Evolutionary conservation across 2,329 filamentous ascomycete species (phyloP).

Genomic region (Aureobasidium melanogenum): DNA sequence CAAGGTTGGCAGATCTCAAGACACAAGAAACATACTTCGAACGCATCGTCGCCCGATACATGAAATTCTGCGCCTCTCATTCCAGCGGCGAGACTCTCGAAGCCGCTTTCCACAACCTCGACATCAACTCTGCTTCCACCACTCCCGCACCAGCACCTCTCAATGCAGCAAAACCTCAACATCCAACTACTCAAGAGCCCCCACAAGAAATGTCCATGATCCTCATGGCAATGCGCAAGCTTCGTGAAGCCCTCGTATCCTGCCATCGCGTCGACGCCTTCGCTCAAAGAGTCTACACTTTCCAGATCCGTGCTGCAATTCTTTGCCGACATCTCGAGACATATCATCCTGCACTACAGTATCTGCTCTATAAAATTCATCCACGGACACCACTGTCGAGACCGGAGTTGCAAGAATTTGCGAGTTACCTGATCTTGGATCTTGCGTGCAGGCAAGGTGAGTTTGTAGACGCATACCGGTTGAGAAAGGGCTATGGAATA

Average conservation of each 20-base stretch:
- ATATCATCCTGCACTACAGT: conserved; percentile 77
- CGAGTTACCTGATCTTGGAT: conserved; percentile 75
- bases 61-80: conserved; percentile 74
- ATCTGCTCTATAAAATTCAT: conserved; percentile 68
- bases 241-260: conserved; percentile 81
- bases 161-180: conserved; percentile 14
- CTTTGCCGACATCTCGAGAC: conserved; percentile 75
- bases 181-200: neutral
- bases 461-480: conserved; percentile 61
- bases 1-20: conserved; percentile 52
- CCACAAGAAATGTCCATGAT: conserved; percentile 57
- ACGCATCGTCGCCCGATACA: conserved; percentile 79
- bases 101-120: conserved; percentile 61
- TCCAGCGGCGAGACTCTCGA: conserved; percentile 65
- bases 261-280: conserved; percentile 70
- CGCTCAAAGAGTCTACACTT: conserved; percentile 81
- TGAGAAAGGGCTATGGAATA: conserved; percentile 48
- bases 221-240: conserved; percentile 77
- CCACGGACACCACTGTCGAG: conserved; percentile 54
- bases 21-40: conserved; percentile 79
- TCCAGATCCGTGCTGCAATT: conserved; percentile 78
- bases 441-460: conserved; percentile 75
- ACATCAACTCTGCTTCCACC: conserved; percentile 21
- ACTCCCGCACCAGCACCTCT: neutral
- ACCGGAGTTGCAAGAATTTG: conserved; percentile 69